Percentiles rank a stretch among this genome's conserved stretches.
Conservation (phyloP, 306 rosid genomes). For the Aeschynomene evenia region DNA sequence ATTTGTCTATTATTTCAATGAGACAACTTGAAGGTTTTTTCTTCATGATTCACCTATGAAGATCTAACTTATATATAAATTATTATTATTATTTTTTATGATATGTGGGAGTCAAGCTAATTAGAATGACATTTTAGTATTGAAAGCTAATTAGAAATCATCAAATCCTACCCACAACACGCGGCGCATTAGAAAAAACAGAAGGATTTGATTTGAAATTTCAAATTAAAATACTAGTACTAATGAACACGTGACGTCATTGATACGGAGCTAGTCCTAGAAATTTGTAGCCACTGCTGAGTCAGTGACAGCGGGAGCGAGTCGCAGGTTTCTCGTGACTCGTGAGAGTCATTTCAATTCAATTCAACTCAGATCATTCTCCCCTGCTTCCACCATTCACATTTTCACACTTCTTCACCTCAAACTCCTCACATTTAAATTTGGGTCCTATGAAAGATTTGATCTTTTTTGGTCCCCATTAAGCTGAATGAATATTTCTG, state of each 20-base stretch:
- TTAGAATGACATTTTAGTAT: no score
- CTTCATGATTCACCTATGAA: background rate
- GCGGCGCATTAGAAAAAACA: no score
- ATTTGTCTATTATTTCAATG: background rate
- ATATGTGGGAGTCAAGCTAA: no score
- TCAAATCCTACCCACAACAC: background rate
- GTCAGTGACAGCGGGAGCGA: background rate
- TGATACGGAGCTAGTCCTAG: background rate
- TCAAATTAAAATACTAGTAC: no score
- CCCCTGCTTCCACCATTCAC: background rate
- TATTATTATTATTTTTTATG: no score
- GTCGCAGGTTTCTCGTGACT: slow-evolving; percentile 33
- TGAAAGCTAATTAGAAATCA: background rate
- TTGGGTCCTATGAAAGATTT: background rate
- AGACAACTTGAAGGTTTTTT: background rate
- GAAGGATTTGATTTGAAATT: no score
- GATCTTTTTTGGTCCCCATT: background rate
- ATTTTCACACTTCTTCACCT: background rate
- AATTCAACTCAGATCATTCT: background rate
- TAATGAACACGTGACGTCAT: slow-evolving; percentile 13
- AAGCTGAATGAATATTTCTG: background rate
- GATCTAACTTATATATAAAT: background rate
- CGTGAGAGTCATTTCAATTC: background rate
- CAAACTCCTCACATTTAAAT: background rate
- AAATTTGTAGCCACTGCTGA: slow-evolving; percentile 18